phyloP scores from a whole-genome alignment of 2,329 filamentous ascomycete species.

The Pyrenophora tritici-repentis region DNA sequence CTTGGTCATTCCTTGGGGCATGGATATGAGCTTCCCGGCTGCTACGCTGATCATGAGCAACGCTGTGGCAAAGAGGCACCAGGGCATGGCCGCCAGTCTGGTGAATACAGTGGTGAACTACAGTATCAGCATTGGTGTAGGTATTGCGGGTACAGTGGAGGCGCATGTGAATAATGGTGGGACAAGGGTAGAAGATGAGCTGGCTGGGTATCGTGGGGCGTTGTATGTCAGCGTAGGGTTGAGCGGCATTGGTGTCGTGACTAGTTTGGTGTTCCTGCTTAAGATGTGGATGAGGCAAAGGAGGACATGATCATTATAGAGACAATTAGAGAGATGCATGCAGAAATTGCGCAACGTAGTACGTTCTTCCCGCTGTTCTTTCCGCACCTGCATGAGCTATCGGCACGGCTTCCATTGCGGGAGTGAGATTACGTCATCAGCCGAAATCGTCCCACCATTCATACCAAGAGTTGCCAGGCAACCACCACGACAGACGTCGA shows the following conservation, averaged over 20 bases:
- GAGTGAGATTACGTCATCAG: too few species aligned
- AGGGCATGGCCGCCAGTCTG: conserved; percentile 49
- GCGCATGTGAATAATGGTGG: conserved; percentile 45
- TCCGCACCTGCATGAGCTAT: too few species aligned
- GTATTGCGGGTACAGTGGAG: conserved; percentile 52
- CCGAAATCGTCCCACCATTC: too few species aligned
- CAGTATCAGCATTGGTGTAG: conserved; percentile 50
- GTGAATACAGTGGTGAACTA: conserved; percentile 53
- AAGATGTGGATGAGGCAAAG: conserved; percentile 23
- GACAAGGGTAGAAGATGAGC: conserved; percentile 27
- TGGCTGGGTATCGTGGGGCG: conserved; percentile 48
- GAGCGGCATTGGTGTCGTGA: conserved; percentile 32
- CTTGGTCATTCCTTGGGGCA: conserved; percentile 46
- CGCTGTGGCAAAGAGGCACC: conserved; percentile 46
- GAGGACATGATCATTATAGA: not conserved
- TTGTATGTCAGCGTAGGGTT: conserved; percentile 49
- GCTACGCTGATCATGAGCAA: conserved; percentile 49
- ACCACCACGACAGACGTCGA: too few species aligned
- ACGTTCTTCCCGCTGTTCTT: too few species aligned
- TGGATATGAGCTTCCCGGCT: conserved; percentile 52
- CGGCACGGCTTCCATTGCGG: too few species aligned
- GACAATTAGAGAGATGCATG: not conserved
- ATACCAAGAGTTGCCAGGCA: too few species aligned
- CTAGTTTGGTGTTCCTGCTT: conserved; percentile 30
- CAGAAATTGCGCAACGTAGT: too few species aligned